phyloP scores from a whole-genome alignment of 441 rosid genomes.

The Populus hybrid region DNA sequence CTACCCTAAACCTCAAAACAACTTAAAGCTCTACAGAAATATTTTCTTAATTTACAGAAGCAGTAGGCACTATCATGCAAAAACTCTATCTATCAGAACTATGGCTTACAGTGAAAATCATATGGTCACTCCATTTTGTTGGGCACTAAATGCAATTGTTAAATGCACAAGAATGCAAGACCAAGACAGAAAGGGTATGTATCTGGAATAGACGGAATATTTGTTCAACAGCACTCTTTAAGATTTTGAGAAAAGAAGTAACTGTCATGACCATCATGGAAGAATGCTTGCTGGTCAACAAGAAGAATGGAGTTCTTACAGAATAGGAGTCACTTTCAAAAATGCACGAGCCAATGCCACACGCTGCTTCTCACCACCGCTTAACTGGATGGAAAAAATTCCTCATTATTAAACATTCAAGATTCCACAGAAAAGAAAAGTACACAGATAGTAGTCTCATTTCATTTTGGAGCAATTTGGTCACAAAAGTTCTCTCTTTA shows the following conservation, averaged over 20 bases:
- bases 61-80: background rate
- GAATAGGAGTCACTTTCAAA: constrained; percentile 78
- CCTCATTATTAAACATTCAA: constrained; percentile 12
- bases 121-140: background rate
- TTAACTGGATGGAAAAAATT: constrained; percentile 52
- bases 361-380: constrained; percentile 99
- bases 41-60: background rate
- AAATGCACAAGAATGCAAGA: background rate
- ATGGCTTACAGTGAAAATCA: background rate
- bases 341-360: constrained; percentile 97
- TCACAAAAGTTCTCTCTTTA: background rate
- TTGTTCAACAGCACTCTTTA: background rate
- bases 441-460: background rate
- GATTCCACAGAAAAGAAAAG: constrained; percentile 2
- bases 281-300: background rate
- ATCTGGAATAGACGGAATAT: background rate
- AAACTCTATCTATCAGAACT: background rate
- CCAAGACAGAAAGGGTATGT: background rate
- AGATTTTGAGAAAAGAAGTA: background rate
- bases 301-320: constrained; percentile 51
- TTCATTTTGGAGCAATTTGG: constrained; percentile 4
- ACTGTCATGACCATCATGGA: background rate
- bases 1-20: background rate
- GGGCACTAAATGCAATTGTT: background rate
- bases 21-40: background rate